A percentile compares a stretch with the other conserved stretches of the same genome.
Conservation (phyloP, 352 stramenopile species). For the Globisporangium carolinianum region DNA sequence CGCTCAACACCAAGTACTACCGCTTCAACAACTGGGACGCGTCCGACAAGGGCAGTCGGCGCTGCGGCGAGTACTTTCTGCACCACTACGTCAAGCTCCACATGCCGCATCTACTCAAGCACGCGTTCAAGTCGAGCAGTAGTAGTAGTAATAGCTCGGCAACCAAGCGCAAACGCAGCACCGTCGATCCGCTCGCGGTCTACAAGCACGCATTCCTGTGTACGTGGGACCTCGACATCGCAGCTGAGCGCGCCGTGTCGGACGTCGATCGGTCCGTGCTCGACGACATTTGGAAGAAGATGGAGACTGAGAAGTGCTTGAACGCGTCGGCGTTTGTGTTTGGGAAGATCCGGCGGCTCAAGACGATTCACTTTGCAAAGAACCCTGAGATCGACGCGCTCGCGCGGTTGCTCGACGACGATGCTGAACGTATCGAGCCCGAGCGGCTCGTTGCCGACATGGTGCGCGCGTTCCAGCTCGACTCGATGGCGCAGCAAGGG, state of each 20-base stretch:
- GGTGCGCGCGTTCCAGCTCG: slow-evolving; percentile 67
- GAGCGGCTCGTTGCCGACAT: slow-evolving; percentile 54
- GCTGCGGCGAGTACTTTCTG: slow-evolving; percentile 73
- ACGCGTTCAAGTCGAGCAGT: slow-evolving; percentile 35
- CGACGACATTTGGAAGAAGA: slow-evolving; percentile 83
- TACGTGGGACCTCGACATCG: slow-evolving; percentile 75
- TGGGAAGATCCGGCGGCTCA: slow-evolving; percentile 56
- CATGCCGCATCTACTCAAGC: slow-evolving; percentile 63
- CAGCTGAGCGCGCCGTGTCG: slow-evolving; percentile 56
- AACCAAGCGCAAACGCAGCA: slow-evolving; percentile 45
- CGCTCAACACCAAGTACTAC: slow-evolving; percentile 72
- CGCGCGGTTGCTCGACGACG: slow-evolving; percentile 46
- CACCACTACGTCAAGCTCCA: slow-evolving; percentile 80
- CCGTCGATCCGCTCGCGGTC: slow-evolving; percentile 42
- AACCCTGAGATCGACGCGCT: slow-evolving; percentile 55
- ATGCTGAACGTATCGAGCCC: slow-evolving; percentile 50
- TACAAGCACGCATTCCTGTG: slow-evolving; percentile 77
- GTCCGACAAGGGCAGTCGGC: slow-evolving; percentile 58
- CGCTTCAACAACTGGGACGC: slow-evolving; percentile 71
- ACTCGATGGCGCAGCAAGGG: slow-evolving; percentile 71
- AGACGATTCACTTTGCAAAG: slow-evolving; percentile 61
- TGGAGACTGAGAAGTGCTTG: slow-evolving; percentile 60
- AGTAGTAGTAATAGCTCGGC: slow-evolving; percentile 11
- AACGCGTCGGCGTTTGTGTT: slow-evolving; percentile 69
- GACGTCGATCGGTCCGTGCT: slow-evolving; percentile 67